Base-by-base conservation (phyloP, 2,329 filamentous ascomycete species). In the Fulvia fulva region DNA sequence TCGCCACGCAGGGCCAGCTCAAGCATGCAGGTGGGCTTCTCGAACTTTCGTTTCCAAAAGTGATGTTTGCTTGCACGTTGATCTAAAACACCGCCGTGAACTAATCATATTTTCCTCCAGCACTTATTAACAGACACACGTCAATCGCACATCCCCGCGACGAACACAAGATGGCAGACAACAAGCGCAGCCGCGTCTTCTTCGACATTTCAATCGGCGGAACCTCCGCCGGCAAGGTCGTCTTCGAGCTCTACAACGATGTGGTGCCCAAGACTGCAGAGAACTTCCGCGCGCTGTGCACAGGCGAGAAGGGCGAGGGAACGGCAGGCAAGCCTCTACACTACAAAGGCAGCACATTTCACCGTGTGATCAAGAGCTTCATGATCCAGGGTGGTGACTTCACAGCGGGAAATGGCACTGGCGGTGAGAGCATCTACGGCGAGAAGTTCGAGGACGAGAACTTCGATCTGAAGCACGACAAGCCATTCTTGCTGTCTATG, bases 371-470 rank as follows among this genome's bases (percentile, higher is more conserved):
- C 80, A 97, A 97, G 82, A 85, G 90, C 70, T 99, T 99, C 78
- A 97, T 99, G 93, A 94, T 97, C 71, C 89, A 97, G 79, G 92
- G 94, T 72, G 93, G 94, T 76, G 94, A 97, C 76, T 99, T 99
- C 75, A 99, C 93, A 51, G 87, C 85, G 56, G 91, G 91, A 73
- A 93, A 97, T 73, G 94, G 93, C 65, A 97, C 93, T 25, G 93
- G 93, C 64, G 93, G 93, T 71, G 94, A 97, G 80, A 94, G 89
- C 64, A 97, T 99, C 76, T 99, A 97, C 73, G 93, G 93, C 71
- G 89, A 89, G 74, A 97, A 97, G 79, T 99, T 99, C 70, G 89
- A 90, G 69, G 93, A 99, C 70, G 93, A 99, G 83, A 96, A 95
- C 75, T 97, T 99, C 72, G 83, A 90, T 55, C 79, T 88, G 72